phyloP scores from a whole-genome alignment of 441 rosid genomes.

The Omphalea diandra region DNA sequence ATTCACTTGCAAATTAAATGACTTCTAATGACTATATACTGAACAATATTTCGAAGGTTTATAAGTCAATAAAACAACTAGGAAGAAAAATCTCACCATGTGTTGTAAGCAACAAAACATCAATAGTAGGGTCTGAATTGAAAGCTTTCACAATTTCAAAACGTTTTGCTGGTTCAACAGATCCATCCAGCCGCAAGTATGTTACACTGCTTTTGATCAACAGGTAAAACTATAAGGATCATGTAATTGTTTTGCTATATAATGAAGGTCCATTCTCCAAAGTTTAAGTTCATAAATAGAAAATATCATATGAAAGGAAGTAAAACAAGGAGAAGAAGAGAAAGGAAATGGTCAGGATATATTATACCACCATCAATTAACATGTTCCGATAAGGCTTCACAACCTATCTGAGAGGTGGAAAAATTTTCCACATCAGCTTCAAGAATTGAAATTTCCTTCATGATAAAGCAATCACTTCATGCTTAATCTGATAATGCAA shows the following conservation, averaged over 20 bases:
- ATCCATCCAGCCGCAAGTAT: constrained; percentile 96
- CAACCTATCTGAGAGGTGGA: not conserved
- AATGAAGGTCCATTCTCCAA: not conserved
- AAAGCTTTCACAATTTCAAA: constrained; percentile 97
- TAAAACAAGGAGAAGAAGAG: not conserved
- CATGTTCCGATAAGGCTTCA: not conserved
- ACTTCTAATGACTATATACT: no score
- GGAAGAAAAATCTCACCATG: constrained; percentile 59
- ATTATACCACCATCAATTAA: not conserved
- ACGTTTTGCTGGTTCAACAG: constrained; percentile 87
- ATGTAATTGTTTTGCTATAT: not conserved
- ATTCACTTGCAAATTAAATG: no score
- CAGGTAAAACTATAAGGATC: constrained; percentile 20
- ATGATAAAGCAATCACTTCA: no score
- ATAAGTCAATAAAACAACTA: no score
- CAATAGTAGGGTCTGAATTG: constrained; percentile 98
- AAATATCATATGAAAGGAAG: not conserved
- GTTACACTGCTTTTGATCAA: constrained; percentile 67
- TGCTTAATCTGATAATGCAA: no score
- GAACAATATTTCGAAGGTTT: no score
- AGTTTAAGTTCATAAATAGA: not conserved
- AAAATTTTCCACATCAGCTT: no score
- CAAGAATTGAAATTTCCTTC: no score
- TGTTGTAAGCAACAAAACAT: constrained; percentile 91
- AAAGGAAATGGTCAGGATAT: not conserved